Base-by-base conservation (phyloP, 1,139 yeast genomes). In the Zhuliangozyma blackwelliae region DNA sequence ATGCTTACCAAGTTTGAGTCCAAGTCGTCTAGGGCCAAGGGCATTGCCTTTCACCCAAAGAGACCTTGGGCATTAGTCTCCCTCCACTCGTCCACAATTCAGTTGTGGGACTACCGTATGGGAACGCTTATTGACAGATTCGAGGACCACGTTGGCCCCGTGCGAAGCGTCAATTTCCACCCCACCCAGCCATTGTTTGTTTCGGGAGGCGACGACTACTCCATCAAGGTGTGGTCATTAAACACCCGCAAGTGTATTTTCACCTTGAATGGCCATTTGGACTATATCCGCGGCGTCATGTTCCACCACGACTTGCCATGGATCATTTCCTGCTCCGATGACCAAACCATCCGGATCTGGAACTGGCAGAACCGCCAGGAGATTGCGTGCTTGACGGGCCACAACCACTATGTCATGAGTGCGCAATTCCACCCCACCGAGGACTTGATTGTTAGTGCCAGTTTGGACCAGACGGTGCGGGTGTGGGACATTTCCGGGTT, bases 361-460 rank as follows among this genome's bases (percentile, higher is more conserved):
- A 94, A 94, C 66, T 94, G 98, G 98, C 98, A 94, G 68, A 90
- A 90, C 59, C 82, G 98, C 51, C 95, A 89, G 61, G 97, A 92
- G 58, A 85, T 94, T 54, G 97, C 98, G 20, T 88, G 97, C 54
- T 71, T 94, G 52, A 92, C 98, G 7, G 98, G 99, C 43, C 99
- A 94, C 63, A 90, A 89, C 63, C 98, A 94, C 65, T 94, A 94
- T 61, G 97, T 94, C 42, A 87, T 92, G 95, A 85, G 95, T 50
- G 97, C 98, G 2, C 95, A 87, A 63, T 94, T 94, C 75, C 99
- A 94, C 59, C 97, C 97, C 31, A 72, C 82, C 34, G 97, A 94
- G 51, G 98, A 94, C 59, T 74, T 94, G 54, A 83, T 94, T 51
- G 97, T 94, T 19, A 86, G 96, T 27, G 95, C 97, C 4, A 89